Evolutionary conservation across 1,284 basidiomycete genomes (phyloP).

Genomic region (Sanghuangporus baumii): DNA sequence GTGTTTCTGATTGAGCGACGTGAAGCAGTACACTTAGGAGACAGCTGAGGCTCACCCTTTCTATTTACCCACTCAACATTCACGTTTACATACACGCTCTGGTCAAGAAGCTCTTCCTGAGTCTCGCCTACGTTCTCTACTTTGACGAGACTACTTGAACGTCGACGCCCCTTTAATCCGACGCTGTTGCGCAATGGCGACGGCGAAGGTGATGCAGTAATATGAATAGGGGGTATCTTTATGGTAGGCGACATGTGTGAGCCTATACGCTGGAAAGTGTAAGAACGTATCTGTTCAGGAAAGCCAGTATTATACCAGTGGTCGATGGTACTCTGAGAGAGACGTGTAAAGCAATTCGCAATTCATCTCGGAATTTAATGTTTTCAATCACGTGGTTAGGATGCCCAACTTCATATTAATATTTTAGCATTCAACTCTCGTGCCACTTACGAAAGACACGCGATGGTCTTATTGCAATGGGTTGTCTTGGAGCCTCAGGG

Average conservation of each 20-base stretch:
- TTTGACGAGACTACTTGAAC: slow-evolving; percentile 80
- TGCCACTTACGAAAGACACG: not conserved
- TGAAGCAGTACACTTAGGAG: not conserved
- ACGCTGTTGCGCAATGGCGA: slow-evolving; percentile 13
- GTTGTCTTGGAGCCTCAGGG: slow-evolving; percentile 56
- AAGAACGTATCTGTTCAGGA: not conserved
- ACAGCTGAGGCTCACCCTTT: slow-evolving; percentile 62
- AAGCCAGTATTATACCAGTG: not conserved
- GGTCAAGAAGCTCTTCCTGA: slow-evolving; percentile 75
- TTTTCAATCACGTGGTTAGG: not conserved
- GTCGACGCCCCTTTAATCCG: slow-evolving; percentile 47
- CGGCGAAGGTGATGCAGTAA: slow-evolving; percentile 27
- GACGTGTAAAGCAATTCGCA: not conserved
- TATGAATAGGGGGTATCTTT: slow-evolving; percentile 43
- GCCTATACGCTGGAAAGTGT: not conserved
- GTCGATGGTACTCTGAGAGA: not conserved
- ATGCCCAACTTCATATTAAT: not conserved
- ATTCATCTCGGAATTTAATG: not conserved
- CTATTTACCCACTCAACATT: slow-evolving; percentile 99
- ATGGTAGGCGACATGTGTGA: slow-evolving; percentile 18
- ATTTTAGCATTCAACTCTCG: not conserved
- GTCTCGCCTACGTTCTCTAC: slow-evolving; percentile 83
- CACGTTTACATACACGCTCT: slow-evolving; percentile 80
- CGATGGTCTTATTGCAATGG: slow-evolving; percentile 56
- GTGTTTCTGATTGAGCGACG: not conserved